Base-by-base conservation (phyloP, 2,329 filamentous ascomycete genomes). In the Exophiala viscosa region DNA sequence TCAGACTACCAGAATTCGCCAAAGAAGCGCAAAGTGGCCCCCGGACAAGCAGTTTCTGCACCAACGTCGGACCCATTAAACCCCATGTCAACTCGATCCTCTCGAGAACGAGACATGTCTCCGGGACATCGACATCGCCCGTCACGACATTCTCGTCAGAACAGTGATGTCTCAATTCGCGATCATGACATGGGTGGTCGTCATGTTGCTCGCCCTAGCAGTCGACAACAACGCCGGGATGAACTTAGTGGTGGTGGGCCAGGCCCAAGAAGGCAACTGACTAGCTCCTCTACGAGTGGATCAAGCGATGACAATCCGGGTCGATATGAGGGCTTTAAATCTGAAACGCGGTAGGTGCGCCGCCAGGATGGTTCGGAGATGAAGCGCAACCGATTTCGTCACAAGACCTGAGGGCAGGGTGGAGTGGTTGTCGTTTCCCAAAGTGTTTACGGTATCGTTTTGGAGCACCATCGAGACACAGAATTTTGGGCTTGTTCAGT, bases 11-110 rank as follows among this genome's bases (percentile, higher is more conserved):
- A 83, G 66, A 87, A 87, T 68, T 89, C 87, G 57, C 89, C 89
- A 31, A 88, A 87, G 68, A 95, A 95, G 75, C 85, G 90, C 64
- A 95, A 95, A 73, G 84, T 87, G 38, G 72, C 76, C 65, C 76
- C 77, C 23, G 69, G 70, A 31, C 79, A 82, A 61, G 73, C 73
- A 54, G 67, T 75, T 5, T 72, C 73, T 51, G 78, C 78, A 38
- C 70, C 75, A 17, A 78, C 73, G 10, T 70, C 73, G 45, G 74
- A 79, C 62, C 74, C 69, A 36, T 74, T 72, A 52, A 73, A 76
- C 18, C 72, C 75, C 5, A 77, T 76, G 66, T 76, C 49, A 78
- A 77, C 36, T 80, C 80, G 42, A 35, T 80, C 82, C 60, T 78
- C 77, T 39, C 77, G 80, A 50, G 73, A 76, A 50, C 54, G 57